These are phyloP conservation scores for Fraxinus cuspidata DNA, from an alignment of 257 asterid genomes.

Conservation along the genomic window DNA sequence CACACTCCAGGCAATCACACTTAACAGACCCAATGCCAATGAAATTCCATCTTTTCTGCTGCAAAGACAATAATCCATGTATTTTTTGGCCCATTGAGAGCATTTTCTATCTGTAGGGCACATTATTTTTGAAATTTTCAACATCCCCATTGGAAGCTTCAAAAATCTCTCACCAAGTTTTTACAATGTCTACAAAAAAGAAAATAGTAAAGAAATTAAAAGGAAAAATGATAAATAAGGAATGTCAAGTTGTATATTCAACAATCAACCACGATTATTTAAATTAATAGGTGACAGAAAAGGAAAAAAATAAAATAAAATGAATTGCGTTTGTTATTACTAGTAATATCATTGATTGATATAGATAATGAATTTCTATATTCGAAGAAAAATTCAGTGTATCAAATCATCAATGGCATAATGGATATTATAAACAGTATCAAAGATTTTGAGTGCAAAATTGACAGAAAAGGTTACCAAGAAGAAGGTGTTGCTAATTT, in stretches of 20 bases:
- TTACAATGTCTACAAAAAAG: neutral
- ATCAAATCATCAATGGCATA: too few relatives aligned
- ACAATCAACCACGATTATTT: neutral
- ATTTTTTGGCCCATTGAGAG: constrained; percentile 37
- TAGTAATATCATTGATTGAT: neutral
- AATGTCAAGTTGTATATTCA: neutral
- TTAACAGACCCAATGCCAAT: constrained; percentile 49
- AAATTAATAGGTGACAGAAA: neutral
- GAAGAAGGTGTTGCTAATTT: neutral
- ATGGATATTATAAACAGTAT: neutral
- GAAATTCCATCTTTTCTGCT: constrained; percentile 35
- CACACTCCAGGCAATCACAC: constrained; percentile 64
- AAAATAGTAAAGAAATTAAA: neutral
- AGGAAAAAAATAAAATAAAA: neutral
- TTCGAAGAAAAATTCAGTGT: neutral
- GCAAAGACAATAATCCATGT: constrained; percentile 42
- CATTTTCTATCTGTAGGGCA: constrained; percentile 45
- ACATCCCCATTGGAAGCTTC: constrained; percentile 30
- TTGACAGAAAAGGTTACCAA: neutral
- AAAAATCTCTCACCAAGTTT: neutral
- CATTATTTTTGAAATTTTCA: constrained; percentile 23
- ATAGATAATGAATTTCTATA: neutral
- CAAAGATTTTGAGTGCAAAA: neutral
- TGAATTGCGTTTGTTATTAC: neutral
- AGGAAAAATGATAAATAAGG: neutral